phyloP scores from a whole-genome alignment of 257 asterid species.

The Linaria vulgaris region DNA sequence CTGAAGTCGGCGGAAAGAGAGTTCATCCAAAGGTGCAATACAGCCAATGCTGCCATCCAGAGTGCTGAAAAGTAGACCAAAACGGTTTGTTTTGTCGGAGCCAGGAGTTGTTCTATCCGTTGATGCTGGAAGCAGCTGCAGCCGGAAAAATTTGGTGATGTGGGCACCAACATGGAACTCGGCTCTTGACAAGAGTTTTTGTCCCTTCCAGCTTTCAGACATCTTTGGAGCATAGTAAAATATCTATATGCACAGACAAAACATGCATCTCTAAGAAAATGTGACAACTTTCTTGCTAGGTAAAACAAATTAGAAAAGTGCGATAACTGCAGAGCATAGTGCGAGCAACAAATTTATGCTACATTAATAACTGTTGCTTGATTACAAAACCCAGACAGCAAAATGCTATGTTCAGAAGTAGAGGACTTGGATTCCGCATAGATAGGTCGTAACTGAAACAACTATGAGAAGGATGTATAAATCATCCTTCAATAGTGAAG shows the following conservation, averaged over 20 bases:
- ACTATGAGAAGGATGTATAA: too few species aligned
- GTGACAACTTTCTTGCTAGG: conserved; percentile 18
- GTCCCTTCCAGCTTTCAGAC: conserved; percentile 98
- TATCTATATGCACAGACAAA: conserved; percentile 43
- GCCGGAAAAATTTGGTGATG: conserved; percentile 81
- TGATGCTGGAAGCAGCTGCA: conserved; percentile 81
- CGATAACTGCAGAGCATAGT: not conserved
- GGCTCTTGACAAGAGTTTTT: conserved; percentile 90
- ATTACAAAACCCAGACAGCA: not conserved
- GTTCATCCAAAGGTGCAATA: conserved; percentile 94
- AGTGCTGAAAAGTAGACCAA: conserved; percentile 85
- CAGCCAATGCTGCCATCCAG: conserved; percentile 96
- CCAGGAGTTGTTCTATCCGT: conserved; percentile 63
- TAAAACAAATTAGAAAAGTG: not conserved
- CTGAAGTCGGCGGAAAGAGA: conserved; percentile 91
- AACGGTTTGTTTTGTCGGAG: conserved; percentile 92
- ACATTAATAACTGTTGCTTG: not conserved
- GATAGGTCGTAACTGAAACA: not conserved
- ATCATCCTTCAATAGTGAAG: too few species aligned
- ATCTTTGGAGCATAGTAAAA: conserved; percentile 92
- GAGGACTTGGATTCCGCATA: not conserved
- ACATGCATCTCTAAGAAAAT: conserved; percentile 1
- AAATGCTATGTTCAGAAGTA: not conserved
- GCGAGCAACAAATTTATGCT: not conserved
- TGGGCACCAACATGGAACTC: conserved; percentile 96